Base-by-base conservation (phyloP, 371 early-diverging fungal species). In the Mucor ambiguus region DNA sequence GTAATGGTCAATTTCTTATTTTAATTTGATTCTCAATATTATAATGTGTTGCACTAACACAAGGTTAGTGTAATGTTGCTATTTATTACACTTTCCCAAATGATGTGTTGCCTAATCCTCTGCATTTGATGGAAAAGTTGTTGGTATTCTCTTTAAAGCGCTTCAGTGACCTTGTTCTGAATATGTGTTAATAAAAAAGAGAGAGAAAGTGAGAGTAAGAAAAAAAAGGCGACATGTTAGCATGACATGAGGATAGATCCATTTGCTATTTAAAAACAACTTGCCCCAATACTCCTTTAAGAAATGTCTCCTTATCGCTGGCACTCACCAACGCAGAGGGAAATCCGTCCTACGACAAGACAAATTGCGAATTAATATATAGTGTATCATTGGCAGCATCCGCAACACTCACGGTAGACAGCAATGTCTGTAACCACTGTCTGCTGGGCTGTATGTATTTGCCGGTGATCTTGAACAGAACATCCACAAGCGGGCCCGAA, bases 111-210 rank as follows among this genome's bases (percentile, higher is more conserved):
- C 86, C 85, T 37, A 90, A 69, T 12, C 89, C 87, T 63, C 90
- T 80, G 46, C 89, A 88, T 58, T 85, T 85, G 38, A 84, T 76
- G 5, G 88, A 85, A 64, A 90, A 90, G 52, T 72, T 79, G 58
- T 76, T 75, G 2, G 85, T 77, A 28, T 74, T 74, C 38, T 85
- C 85, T 68, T 87, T 89, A 57, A 86, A 88, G 7, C 80, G 74
- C 44, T 86, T 85, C 12, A 87, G 71, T 29, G 89, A 89, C 30
- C 89, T 79, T 6, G 88, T 87, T 20, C 84, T 83, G 67, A 2
- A 7, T 30, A 30, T 30, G 30, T 7, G n/a, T n/a, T n/a, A n/a
- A n/a, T n/a, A n/a, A n/a, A n/a, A n/a, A n/a, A n/a, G n/a, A n/a
- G n/a, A n/a, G n/a, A n/a, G n/a, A n/a, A n/a, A n/a, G n/a, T n/a